Base-by-base conservation (phyloP, 495 filamentous ascomycete genomes). In the Staphylotrichum longicolle region DNA sequence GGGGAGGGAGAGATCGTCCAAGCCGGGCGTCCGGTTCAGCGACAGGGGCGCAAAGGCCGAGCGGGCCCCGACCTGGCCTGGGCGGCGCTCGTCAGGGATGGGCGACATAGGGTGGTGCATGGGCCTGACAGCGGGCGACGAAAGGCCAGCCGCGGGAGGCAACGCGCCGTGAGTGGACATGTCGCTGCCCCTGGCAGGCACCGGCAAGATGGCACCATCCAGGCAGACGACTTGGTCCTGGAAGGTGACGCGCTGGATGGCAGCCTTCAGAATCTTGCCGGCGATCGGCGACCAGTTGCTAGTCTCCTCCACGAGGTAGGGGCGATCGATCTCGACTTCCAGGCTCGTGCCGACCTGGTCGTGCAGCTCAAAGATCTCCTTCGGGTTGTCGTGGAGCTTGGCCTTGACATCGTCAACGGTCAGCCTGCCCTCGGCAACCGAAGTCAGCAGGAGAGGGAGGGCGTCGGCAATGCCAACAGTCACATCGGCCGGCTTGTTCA, bases 341-440 rank as follows among this genome's bases (percentile, higher is more conserved):
- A 93, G 77, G 10, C 82, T 85, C 57, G 87, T 85, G 59, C 86
- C 87, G 15, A 84, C 76, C 70, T 94, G 90, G 64, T 94, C 90
- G 64, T 94, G 90, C 50, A 94, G 81, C 77, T 93, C 89, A 61
- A 93, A 94, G 63, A 94, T 94, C 66, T 82, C 83, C 79, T 88
- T 91, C 20, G 90, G 90, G 65, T 91, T 92, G 64, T 91, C 86
- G 67, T 93, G 88, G 3, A 94, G 80, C 15, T 86, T 83, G 34
- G 78, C 69, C 58, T 80, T 86, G 69, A 94, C 78, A 66, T 93
- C 89, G 35, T 92, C 87, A 37, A 91, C 73, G 1, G 87, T 90
- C 65, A 94, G 73, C 63, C 79, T 86, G 57, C 90, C 89, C 70
- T 92, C 88, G 14, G 86, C 79, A 34, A 92, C 88, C 37, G 90